These are phyloP conservation scores for Aspergillus sp. DNA, from an alignment of 2,329 filamentous ascomycete species.

Conservation along the genomic window DNA sequence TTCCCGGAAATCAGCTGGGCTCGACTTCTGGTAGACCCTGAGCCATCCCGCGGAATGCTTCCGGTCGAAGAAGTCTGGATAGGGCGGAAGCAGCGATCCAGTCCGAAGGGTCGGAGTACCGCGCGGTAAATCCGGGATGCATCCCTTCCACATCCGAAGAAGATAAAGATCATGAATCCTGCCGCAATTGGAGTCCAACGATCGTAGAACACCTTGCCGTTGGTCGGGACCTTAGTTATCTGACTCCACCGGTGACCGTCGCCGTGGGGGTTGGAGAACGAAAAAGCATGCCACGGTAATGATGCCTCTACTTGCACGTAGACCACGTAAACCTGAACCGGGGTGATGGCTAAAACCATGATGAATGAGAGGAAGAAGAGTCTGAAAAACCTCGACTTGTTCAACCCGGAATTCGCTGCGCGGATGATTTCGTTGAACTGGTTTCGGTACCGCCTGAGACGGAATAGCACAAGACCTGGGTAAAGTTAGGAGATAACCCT, in stretches of 20 bases:
- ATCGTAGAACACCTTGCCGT: constrained; percentile 51
- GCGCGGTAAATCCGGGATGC: constrained; percentile 56
- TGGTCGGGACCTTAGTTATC: constrained; percentile 49
- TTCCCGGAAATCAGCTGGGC: constrained; percentile 26
- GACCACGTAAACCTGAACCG: constrained; percentile 54
- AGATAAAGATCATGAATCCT: constrained; percentile 59
- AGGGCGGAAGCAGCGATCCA: constrained; percentile 34
- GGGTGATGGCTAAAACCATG: constrained; percentile 57
- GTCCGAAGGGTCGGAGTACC: constrained; percentile 44
- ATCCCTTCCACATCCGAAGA: constrained; percentile 65
- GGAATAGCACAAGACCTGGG: constrained; percentile 58
- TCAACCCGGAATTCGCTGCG: constrained; percentile 52
- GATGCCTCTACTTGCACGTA: constrained; percentile 40
- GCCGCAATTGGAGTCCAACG: constrained; percentile 58
- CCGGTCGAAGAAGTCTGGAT: constrained; percentile 19
- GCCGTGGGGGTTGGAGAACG: constrained; percentile 54
- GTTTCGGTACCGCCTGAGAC: constrained; percentile 60
- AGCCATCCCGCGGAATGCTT: constrained; percentile 10
- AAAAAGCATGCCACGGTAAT: constrained; percentile 45
- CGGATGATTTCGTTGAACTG: constrained; percentile 59
- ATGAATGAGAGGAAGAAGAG: constrained; percentile 51
- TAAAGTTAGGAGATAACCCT: not conserved
- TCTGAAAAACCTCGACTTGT: constrained; percentile 61
- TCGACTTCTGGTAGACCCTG: constrained; percentile 27
- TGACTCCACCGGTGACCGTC: constrained; percentile 48